Evolutionary conservation across 345 rosid genomes (phyloP).

Genomic region (Jatropha curcas): DNA sequence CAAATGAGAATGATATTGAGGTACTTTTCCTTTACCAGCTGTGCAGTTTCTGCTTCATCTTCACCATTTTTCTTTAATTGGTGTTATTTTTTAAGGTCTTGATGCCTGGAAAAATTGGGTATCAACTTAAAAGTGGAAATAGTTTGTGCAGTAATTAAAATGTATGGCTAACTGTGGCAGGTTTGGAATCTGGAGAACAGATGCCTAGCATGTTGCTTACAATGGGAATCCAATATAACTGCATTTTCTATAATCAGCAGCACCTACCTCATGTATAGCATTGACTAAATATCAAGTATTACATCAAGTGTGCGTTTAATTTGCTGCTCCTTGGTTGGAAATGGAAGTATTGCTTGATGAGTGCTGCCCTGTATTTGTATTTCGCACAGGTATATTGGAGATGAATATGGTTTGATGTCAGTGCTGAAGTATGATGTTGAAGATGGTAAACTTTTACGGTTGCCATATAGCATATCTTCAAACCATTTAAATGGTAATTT

Average conservation of each 20-base stretch:
- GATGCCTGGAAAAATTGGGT: background rate
- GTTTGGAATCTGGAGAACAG: constrained; percentile 83
- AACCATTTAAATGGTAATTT: constrained; percentile 63
- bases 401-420: constrained; percentile 71
- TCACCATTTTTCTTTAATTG: too few species aligned
- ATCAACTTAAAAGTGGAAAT: background rate
- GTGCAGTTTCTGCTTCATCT: background rate
- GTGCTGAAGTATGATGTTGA: constrained; percentile 61
- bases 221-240: constrained; percentile 81
- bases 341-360: constrained; percentile 14
- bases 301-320: constrained; percentile 8
- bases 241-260: constrained; percentile 72
- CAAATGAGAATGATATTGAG: constrained; percentile 77
- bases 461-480: constrained; percentile 71
- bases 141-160: background rate
- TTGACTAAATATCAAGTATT: constrained; percentile 14
- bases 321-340: constrained; percentile 11
- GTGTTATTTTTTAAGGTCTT: too few species aligned
- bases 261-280: constrained; percentile 68
- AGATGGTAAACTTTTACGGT: constrained; percentile 44
- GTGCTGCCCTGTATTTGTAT: constrained; percentile 19
- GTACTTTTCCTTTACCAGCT: constrained; percentile 30
- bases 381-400: constrained; percentile 69
- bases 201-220: constrained; percentile 45
- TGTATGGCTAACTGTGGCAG: constrained; percentile 34